Base-by-base conservation (phyloP, 306 rosid genomes). In the Echinosophora koreensis region DNA sequence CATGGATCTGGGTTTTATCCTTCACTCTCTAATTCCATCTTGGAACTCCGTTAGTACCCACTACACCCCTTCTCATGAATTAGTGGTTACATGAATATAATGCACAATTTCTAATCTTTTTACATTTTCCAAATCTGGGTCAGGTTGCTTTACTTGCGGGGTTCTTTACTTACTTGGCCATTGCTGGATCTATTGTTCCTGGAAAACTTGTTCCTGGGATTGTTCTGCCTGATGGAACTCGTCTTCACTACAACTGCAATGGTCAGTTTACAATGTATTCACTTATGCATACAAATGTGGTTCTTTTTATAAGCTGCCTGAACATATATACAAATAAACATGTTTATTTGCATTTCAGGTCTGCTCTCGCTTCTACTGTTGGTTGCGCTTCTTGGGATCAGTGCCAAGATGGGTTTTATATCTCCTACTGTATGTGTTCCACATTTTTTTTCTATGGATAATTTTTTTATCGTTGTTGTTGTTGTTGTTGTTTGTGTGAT, bases 201-300 rank as follows among this genome's bases (percentile, higher is more conserved):
- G 97, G 97, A 28, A 92, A 91, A 86, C 73, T 88, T 61, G 85
- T 95, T 63, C 90, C 90, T 32, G 98, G 97, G 22, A 92, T 82
- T 57, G 77, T 71, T 60, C 86, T 92, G 32, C 80, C 82, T 0
- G 99, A 95, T 66, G 85, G 87, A 6, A 74, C 92, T 66, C 97
- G 93, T 69, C 91, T 96, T 64, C 89, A 84, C 11, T 92, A 96
- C 84, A 91, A 93, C 59, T 92, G 99, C 96, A 96, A 92, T 85
- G 98, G 98, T 95, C 5, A 35, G 75, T 85, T 69, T 69, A 22
- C 54, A 60, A 37, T 39, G 50, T 56, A 5, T 11, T 6, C 64
- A 5, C 50, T 54, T 42, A 15, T 42, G 38, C 17, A 28, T 50
- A 9, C 8, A 41, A 64, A 18, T 60, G 51, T 59, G 18, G 13